Conservation (phyloP, 208 protist genomes). For the Trypanosomatidae sp. region DNA sequence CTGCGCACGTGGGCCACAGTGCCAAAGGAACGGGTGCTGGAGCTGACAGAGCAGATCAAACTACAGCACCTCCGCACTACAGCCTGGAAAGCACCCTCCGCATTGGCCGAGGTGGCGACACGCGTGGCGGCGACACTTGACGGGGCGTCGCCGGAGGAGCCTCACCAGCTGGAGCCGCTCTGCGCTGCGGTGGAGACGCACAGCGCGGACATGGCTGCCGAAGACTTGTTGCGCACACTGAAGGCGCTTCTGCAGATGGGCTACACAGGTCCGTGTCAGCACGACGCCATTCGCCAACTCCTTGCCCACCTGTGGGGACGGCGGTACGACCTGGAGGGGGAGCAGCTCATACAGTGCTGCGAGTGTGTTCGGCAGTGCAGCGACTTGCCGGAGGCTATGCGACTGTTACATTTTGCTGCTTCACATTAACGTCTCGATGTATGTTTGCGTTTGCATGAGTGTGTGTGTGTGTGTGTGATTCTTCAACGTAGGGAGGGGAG, state of each 20-base stretch:
- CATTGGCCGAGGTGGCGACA: slow-evolving; percentile 52
- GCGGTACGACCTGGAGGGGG: slow-evolving; percentile 43
- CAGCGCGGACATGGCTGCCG: slow-evolving; percentile 50
- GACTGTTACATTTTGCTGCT: slow-evolving; percentile 25
- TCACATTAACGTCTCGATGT: slow-evolving; percentile 11
- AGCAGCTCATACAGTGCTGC: slow-evolving; percentile 44
- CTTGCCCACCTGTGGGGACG: slow-evolving; percentile 61
- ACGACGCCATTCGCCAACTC: slow-evolving; percentile 41
- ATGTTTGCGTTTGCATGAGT: background rate
- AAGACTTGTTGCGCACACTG: slow-evolving; percentile 63
- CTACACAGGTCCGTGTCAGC: slow-evolving; percentile 29
- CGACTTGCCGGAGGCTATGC: slow-evolving; percentile 13
- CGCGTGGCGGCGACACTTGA: slow-evolving; percentile 56
- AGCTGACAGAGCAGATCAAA: slow-evolving; percentile 77
- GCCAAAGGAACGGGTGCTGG: slow-evolving; percentile 74
- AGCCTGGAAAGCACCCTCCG: slow-evolving; percentile 24
- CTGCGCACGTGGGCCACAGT: slow-evolving; percentile 68
- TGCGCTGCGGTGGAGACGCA: slow-evolving; percentile 63
- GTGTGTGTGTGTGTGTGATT: background rate
- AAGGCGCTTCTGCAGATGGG: slow-evolving; percentile 60
- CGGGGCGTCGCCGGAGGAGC: slow-evolving; percentile 30
- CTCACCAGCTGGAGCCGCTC: slow-evolving; percentile 63
- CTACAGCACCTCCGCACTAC: slow-evolving; percentile 49
- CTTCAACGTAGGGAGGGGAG: background rate
- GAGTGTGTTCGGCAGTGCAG: slow-evolving; percentile 19